A percentile compares a stretch with the other conserved stretches of the same genome.
Conservation (phyloP, 768 basidiomycete species). For the Lentinula sp. region DNA sequence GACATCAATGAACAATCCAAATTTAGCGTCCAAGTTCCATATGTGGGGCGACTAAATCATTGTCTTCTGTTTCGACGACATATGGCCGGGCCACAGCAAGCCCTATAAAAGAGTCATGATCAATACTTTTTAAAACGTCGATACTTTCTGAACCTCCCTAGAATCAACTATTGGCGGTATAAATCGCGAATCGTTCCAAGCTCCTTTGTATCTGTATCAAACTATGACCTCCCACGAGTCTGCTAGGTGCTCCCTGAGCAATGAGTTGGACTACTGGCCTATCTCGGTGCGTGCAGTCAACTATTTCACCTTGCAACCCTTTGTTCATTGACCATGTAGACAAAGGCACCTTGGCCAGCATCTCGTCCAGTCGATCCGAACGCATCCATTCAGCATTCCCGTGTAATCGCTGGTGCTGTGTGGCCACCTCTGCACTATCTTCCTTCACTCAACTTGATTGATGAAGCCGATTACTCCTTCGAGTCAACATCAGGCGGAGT, state of each 20-base stretch:
- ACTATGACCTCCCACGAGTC: background rate
- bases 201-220: background rate
- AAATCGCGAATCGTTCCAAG: too few species aligned
- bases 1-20: too few species aligned
- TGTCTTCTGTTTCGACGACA: too few species aligned
- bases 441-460: background rate
- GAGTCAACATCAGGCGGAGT: background rate
- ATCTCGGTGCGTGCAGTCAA: background rate
- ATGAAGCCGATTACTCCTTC: background rate
- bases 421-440: background rate
- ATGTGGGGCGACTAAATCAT: too few species aligned
- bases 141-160: too few species aligned
- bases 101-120: too few species aligned
- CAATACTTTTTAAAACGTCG: too few species aligned
- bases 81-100: too few species aligned
- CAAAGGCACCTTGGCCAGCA: background rate
- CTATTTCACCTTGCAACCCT: background rate
- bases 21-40: too few species aligned
- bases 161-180: too few species aligned
- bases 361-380: background rate
- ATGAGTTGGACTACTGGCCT: background rate
- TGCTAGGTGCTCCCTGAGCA: background rate
- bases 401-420: background rate
- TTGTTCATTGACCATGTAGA: background rate
- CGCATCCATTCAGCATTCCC: background rate